These are phyloP conservation scores for Oryza brachyantha DNA, from an alignment of 176 grass and related monocot genomes.

Conservation along the genomic window DNA sequence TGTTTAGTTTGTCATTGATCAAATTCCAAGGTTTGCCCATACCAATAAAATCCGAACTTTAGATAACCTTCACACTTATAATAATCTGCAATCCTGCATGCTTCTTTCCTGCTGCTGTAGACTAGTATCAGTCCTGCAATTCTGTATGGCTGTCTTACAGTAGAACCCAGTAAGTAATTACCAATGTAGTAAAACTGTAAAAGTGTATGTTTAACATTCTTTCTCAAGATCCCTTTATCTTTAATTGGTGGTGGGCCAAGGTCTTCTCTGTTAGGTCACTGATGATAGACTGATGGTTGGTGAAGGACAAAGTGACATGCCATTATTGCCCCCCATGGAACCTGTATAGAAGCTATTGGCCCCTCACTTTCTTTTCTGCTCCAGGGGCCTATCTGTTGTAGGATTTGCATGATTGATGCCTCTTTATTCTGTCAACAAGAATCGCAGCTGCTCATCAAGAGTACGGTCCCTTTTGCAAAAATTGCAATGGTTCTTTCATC, in stretches of 20 bases:
- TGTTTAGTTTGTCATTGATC: background rate
- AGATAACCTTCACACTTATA: background rate
- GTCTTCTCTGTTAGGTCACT: constrained; percentile 14
- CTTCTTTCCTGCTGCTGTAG: background rate
- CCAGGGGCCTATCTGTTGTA: constrained; percentile 20
- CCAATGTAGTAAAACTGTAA: background rate
- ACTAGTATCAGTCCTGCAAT: background rate
- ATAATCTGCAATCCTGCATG: too few species aligned
- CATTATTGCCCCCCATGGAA: constrained; percentile 11
- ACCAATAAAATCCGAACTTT: constrained; percentile 8
- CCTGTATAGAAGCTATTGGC: constrained; percentile 19
- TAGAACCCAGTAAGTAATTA: background rate
- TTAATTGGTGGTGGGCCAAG: constrained; percentile 16
- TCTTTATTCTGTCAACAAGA: background rate
- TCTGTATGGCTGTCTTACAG: background rate
- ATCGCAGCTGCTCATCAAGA: background rate
- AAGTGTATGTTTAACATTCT: background rate
- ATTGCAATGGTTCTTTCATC: constrained; percentile 2
- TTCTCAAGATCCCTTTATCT: background rate
- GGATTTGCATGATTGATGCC: constrained; percentile 21
- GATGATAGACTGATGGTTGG: background rate
- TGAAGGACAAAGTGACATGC: constrained; percentile 31
- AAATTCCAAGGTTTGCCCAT: background rate
- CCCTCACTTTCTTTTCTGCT: background rate
- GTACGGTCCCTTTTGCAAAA: background rate